Conservation (phyloP, 345 rosid species). For the Brassica juncea region DNA sequence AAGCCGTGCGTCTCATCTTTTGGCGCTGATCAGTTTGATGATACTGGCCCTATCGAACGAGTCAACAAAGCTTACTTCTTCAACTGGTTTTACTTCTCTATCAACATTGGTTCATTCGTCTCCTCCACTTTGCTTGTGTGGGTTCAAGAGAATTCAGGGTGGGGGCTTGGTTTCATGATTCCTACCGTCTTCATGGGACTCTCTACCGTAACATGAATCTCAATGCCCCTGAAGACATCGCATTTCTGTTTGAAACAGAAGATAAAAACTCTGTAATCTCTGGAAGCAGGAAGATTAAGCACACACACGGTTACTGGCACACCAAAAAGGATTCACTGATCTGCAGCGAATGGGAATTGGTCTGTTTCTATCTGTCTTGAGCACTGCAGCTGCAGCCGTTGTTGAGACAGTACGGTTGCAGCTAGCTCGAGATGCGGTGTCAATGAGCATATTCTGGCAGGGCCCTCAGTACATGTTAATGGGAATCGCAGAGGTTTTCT, state of each 20-base stretch:
- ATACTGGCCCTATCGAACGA: background rate
- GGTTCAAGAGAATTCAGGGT: background rate
- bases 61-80: background rate
- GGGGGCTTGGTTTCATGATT: background rate
- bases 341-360: slow-evolving; percentile 89
- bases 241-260: too few species aligned
- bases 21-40: background rate
- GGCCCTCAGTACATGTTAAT: slow-evolving; percentile 69
- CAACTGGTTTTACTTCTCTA: background rate
- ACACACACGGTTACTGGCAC: slow-evolving; percentile 66
- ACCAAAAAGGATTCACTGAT: slow-evolving; percentile 73
- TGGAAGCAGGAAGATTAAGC: slow-evolving; percentile 72
- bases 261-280: slow-evolving; percentile 55
- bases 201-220: slow-evolving; percentile 50
- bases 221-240: slow-evolving; percentile 53
- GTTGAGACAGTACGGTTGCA: slow-evolving; percentile 64
- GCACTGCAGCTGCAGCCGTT: slow-evolving; percentile 71
- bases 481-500: slow-evolving; percentile 78
- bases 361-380: slow-evolving; percentile 58
- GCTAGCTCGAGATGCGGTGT: slow-evolving; percentile 51
- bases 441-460: slow-evolving; percentile 78
- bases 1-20: background rate
- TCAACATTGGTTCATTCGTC: background rate
- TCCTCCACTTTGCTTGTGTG: background rate
- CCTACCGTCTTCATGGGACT: too few species aligned